These are phyloP conservation scores for Zygotorulaspora mrakii DNA, from an alignment of 1,139 yeast genomes.

Conservation along the genomic window DNA sequence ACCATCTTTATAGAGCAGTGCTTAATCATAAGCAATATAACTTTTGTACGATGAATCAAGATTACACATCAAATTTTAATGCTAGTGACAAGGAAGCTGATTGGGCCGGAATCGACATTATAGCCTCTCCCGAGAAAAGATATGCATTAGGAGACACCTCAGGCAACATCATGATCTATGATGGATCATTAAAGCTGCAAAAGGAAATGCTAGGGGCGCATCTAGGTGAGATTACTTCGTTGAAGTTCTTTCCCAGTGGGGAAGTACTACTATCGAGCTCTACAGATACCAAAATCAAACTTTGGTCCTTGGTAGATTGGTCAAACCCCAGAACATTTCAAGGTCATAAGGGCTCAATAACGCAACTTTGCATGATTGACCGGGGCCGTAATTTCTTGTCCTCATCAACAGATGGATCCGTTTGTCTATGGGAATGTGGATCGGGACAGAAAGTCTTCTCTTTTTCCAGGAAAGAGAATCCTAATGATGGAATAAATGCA, in stretches of 20 bases:
- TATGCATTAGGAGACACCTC: conserved; percentile 43
- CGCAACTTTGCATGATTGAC: conserved; percentile 50
- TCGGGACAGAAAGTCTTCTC: conserved; percentile 45
- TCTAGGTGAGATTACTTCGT: conserved; percentile 41
- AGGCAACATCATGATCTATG: conserved; percentile 41
- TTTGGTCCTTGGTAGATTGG: conserved; percentile 54
- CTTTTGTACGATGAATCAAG: conserved; percentile 19
- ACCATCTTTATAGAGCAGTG: conserved; percentile 14
- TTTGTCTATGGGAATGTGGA: conserved; percentile 68
- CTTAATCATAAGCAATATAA: conserved; percentile 16
- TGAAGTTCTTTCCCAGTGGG: conserved; percentile 56
- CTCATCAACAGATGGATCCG: conserved; percentile 50
- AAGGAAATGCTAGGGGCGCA: conserved; percentile 44
- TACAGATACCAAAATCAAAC: conserved; percentile 50
- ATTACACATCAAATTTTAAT: conserved; percentile 8
- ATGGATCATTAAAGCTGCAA: conserved; percentile 18
- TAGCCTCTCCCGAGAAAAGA: conserved; percentile 4
- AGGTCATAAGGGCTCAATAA: conserved; percentile 47
- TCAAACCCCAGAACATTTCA: conserved; percentile 47
- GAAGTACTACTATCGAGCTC: conserved; percentile 55
- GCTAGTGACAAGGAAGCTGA: conserved; percentile 3
- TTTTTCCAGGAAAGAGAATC: conserved; percentile 39
- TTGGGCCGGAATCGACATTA: conserved; percentile 15
- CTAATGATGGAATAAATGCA: conserved; percentile 38
- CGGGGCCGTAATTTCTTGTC: conserved; percentile 62